Evolutionary conservation across 2,329 filamentous ascomycete species (phyloP).

Genomic region (Penicillium vulpinum): DNA sequence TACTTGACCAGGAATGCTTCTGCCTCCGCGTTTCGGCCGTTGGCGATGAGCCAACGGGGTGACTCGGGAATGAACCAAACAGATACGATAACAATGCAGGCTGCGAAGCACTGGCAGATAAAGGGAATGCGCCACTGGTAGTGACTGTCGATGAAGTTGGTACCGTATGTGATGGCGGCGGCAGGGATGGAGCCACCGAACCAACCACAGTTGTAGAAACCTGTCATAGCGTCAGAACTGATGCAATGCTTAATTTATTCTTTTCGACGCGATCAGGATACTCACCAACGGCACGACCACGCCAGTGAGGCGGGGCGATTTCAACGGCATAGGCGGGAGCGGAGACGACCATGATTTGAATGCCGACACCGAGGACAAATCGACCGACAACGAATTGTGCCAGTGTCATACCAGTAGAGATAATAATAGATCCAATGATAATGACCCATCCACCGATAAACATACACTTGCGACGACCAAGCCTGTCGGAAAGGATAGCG

Average conservation of each 20-base stretch:
- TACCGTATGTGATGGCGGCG: slow-evolving; percentile 52
- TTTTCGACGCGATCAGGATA: background rate
- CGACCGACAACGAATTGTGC: slow-evolving; percentile 50
- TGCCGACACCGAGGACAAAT: slow-evolving; percentile 51
- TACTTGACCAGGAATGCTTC: slow-evolving; percentile 26
- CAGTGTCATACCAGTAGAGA: slow-evolving; percentile 39
- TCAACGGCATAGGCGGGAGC: slow-evolving; percentile 53
- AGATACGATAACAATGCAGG: slow-evolving; percentile 55
- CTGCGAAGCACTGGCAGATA: slow-evolving; percentile 65
- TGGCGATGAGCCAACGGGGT: slow-evolving; percentile 51
- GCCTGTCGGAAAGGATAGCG: slow-evolving; percentile 48
- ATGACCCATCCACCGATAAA: slow-evolving; percentile 48
- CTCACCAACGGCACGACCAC: slow-evolving; percentile 49
- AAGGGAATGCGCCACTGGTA: slow-evolving; percentile 64
- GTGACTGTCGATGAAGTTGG: slow-evolving; percentile 47
- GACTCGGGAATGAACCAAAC: slow-evolving; percentile 69
- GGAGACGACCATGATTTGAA: slow-evolving; percentile 51
- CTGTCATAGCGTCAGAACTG: slow-evolving; percentile 14
- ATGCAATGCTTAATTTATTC: background rate
- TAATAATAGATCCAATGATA: slow-evolving; percentile 48
- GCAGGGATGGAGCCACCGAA: slow-evolving; percentile 55
- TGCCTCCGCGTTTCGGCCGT: slow-evolving; percentile 26
- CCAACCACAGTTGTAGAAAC: slow-evolving; percentile 57
- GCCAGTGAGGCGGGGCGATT: slow-evolving; percentile 53
- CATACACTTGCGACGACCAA: slow-evolving; percentile 50